Evolutionary conservation across 2,329 filamentous ascomycete genomes (phyloP).

Genomic region (Trichoderma hamatum): DNA sequence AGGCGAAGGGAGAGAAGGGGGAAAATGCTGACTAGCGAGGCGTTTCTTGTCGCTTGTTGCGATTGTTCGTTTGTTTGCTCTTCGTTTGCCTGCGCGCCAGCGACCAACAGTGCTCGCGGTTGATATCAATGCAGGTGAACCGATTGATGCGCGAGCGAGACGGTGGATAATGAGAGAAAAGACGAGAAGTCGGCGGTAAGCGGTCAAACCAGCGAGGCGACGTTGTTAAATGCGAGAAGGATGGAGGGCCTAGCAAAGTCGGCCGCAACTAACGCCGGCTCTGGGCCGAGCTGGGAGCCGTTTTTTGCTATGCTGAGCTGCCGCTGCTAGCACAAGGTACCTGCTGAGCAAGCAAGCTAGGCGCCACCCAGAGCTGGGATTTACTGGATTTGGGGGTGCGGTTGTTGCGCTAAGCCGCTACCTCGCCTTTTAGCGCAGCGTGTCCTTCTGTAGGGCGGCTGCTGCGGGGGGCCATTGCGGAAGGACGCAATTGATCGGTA

Average conservation of each 20-base stretch:
- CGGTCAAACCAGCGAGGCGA: conserved; percentile 24
- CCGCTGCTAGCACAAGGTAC: conserved; percentile 13
- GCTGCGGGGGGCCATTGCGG: not conserved
- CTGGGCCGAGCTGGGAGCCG: conserved; percentile 22
- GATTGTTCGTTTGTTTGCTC: not conserved
- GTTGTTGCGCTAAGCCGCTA: conserved; percentile 25
- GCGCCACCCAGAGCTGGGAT: conserved; percentile 13
- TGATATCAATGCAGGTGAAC: not conserved
- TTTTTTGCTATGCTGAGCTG: conserved; percentile 8
- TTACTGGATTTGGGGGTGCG: conserved; percentile 26
- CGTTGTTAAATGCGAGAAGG: conserved; percentile 24
- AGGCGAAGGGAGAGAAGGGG: not conserved
- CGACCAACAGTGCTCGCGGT: not conserved
- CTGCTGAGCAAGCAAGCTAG: conserved; percentile 22
- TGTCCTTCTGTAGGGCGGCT: conserved; percentile 17
- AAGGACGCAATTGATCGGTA: not conserved
- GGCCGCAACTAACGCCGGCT: conserved; percentile 26
- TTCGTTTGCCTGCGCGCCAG: not conserved
- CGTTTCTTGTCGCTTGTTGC: not conserved
- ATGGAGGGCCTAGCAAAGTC: conserved; percentile 20
- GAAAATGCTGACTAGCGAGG: not conserved
- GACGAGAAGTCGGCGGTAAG: conserved; percentile 29
- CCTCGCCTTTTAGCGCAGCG: conserved; percentile 24
- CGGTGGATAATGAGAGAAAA: conserved; percentile 3
- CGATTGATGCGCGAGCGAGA: not conserved